A percentile compares a stretch with the other conserved stretches of the same genome.
phyloP scores from a whole-genome alignment of 805 yeast genomes.

The Saturnispora sanitii region DNA sequence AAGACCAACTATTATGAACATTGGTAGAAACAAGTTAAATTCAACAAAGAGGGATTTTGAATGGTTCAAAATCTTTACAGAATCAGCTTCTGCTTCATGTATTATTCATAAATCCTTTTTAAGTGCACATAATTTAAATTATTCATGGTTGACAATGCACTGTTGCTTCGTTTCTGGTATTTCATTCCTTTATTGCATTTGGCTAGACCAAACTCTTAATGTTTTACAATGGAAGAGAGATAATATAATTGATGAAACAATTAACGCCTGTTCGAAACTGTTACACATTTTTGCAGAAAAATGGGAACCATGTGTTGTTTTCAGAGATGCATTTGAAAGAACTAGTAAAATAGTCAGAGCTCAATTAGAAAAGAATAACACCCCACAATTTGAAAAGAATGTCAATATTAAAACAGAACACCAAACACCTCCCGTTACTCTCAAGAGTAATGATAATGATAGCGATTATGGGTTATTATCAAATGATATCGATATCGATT shows the following conservation, averaged over 20 bases:
- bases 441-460: not conserved
- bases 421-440: not conserved
- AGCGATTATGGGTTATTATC: conserved; percentile 10
- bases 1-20: conserved; percentile 24
- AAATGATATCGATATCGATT: conserved; percentile 13
- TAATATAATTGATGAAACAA: conserved; percentile 23
- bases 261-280: conserved; percentile 23
- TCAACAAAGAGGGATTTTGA: conserved; percentile 19
- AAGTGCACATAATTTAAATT: conserved; percentile 19
- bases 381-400: not conserved
- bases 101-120: conserved; percentile 23
- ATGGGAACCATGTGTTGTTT: conserved; percentile 20
- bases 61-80: conserved; percentile 28
- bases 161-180: conserved; percentile 26
- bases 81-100: conserved; percentile 25
- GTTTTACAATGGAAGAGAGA: conserved; percentile 21
- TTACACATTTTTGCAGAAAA: conserved; percentile 25
- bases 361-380: conserved; percentile 3
- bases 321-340: conserved; percentile 25
- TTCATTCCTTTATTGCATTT: conserved; percentile 26
- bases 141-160: conserved; percentile 27
- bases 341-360: conserved; percentile 14
- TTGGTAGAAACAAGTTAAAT: conserved; percentile 12
- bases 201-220: conserved; percentile 22
- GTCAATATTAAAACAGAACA: too few relatives aligned